phyloP scores from a whole-genome alignment of 108 stramenopile species.

The Nitzschia sp. region DNA sequence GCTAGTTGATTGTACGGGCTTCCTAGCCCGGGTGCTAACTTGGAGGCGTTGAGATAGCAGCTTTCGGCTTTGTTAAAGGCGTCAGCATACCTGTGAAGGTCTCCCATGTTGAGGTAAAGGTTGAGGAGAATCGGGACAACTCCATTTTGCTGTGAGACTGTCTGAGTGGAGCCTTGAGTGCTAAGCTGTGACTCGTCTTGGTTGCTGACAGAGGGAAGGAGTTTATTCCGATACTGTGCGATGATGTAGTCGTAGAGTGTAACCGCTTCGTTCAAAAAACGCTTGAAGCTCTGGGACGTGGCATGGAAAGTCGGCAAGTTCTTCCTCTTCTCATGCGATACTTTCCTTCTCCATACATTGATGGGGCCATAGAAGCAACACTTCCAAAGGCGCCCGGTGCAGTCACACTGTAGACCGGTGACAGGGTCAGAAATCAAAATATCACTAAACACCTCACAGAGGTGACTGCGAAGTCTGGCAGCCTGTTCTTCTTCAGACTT shows the following conservation, averaged over 20 bases:
- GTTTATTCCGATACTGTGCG: constrained; percentile 42
- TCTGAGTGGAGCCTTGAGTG: constrained; percentile 1
- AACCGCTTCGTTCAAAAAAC: constrained; percentile 63
- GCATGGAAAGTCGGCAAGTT: constrained; percentile 1
- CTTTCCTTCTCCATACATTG: constrained; percentile 39
- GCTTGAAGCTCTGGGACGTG: constrained; percentile 38
- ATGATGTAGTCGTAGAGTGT: constrained; percentile 67
- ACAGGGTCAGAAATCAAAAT: constrained; percentile 58
- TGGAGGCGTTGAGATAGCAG: constrained; percentile 53
- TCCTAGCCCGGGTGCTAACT: constrained; percentile 67
- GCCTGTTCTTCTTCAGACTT: constrained; percentile 11
- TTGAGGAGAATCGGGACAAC: constrained; percentile 49
- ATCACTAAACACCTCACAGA: constrained; percentile 70
- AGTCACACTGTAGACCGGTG: constrained; percentile 44
- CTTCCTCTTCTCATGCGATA: constrained; percentile 49
- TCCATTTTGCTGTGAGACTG: constrained; percentile 2
- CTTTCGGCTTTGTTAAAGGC: constrained; percentile 52
- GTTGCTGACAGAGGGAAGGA: constrained; percentile 12
- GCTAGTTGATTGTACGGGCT: constrained; percentile 86
- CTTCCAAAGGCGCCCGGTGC: constrained; percentile 64
- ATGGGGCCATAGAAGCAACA: constrained; percentile 76
- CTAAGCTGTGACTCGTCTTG: background rate
- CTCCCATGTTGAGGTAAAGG: constrained; percentile 69
- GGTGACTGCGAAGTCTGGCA: constrained; percentile 40
- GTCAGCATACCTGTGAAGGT: constrained; percentile 66